These are phyloP conservation scores for Moricandia arvensis DNA, from an alignment of 345 rosid species.

Conservation along the genomic window DNA sequence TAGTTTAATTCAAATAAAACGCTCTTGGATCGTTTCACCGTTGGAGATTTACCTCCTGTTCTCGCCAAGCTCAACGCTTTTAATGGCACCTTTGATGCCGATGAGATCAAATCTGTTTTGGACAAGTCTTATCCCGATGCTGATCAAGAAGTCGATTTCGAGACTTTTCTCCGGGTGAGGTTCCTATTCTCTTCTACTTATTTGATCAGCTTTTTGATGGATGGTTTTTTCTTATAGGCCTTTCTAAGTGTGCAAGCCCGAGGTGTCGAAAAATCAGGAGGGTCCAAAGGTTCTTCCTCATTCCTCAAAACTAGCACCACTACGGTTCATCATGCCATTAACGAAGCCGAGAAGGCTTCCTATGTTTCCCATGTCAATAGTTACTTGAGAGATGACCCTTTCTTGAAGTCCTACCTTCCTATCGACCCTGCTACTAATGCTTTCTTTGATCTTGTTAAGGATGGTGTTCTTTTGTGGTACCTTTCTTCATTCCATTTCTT, in stretches of 20 bases:
- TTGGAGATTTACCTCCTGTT: slow-evolving; percentile 68
- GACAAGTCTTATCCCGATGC: slow-evolving; percentile 46
- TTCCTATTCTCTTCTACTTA: no score
- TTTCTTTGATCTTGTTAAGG: slow-evolving; percentile 80
- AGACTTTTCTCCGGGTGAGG: slow-evolving; percentile 83
- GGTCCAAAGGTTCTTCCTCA: slow-evolving; percentile 58
- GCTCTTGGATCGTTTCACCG: slow-evolving; percentile 52
- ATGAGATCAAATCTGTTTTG: slow-evolving; percentile 65
- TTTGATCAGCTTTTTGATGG: neutral
- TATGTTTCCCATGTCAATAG: slow-evolving; percentile 86
- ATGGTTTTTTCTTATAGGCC: slow-evolving; percentile 44
- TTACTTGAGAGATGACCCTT: slow-evolving; percentile 81
- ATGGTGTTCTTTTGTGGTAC: slow-evolving; percentile 97
- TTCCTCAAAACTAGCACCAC: slow-evolving; percentile 87
- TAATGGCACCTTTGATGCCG: slow-evolving; percentile 53
- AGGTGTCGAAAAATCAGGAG: slow-evolving; percentile 54
- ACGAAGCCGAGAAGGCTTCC: slow-evolving; percentile 86
- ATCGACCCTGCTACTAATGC: slow-evolving; percentile 78
- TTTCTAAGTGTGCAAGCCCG: slow-evolving; percentile 64
- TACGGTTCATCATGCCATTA: slow-evolving; percentile 83
- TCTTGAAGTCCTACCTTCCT: slow-evolving; percentile 79
- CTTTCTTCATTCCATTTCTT: neutral
- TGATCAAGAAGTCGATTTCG: slow-evolving; percentile 77
- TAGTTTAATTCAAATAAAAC: slow-evolving; percentile 71
- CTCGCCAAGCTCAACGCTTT: slow-evolving; percentile 73